Conservation (phyloP, 78 protist genomes). For the Dictyostelium brefeldianum region DNA sequence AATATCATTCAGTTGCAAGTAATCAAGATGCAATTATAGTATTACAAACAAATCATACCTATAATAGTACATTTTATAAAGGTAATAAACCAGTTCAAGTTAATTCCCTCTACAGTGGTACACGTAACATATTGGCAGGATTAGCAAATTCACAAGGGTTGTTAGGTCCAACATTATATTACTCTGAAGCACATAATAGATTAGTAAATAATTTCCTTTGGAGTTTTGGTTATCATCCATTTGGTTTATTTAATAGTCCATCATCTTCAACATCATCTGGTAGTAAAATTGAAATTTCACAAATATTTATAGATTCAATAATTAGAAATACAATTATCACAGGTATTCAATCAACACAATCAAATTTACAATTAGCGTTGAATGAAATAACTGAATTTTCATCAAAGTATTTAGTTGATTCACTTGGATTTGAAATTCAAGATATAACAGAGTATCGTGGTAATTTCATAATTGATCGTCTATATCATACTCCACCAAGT, state of each 20-base stretch:
- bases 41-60: slow-evolving; percentile 11
- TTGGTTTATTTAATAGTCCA: slow-evolving; percentile 20
- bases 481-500: slow-evolving; percentile 70
- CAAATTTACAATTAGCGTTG: slow-evolving; percentile 4
- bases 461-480: slow-evolving; percentile 35
- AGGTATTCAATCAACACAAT: slow-evolving; percentile 17
- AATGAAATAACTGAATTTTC: slow-evolving; percentile 25
- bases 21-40: slow-evolving; percentile 69
- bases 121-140: slow-evolving; percentile 55
- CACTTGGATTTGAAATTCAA: slow-evolving; percentile 62
- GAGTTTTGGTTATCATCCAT: slow-evolving; percentile 73
- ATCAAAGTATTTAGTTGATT: slow-evolving; percentile 54
- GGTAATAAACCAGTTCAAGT: slow-evolving; percentile 35
- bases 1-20: slow-evolving; percentile 44
- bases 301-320: slow-evolving; percentile 51
- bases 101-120: background rate
- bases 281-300: slow-evolving; percentile 24
- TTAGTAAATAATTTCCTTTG: slow-evolving; percentile 58
- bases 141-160: slow-evolving; percentile 55
- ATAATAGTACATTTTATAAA: slow-evolving; percentile 31
- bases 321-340: slow-evolving; percentile 66
- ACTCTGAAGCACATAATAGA: slow-evolving; percentile 28
- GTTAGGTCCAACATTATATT: slow-evolving; percentile 61
- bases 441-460: background rate
- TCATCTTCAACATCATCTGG: background rate